These are phyloP conservation scores for Juglanconis oblonga DNA, from an alignment of 2,329 filamentous ascomycete species.

Conservation along the genomic window DNA sequence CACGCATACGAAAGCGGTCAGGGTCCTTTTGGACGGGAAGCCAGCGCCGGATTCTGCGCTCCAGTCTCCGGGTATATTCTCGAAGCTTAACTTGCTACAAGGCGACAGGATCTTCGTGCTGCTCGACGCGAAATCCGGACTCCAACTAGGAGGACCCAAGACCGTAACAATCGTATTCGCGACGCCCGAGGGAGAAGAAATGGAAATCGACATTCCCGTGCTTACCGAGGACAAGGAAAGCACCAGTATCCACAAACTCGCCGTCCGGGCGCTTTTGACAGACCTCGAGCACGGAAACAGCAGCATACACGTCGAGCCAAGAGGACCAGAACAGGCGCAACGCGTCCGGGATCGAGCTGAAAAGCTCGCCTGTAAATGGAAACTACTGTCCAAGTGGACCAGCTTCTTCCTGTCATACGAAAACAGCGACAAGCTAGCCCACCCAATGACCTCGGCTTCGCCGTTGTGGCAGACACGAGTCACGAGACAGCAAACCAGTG, in stretches of 20 bases:
- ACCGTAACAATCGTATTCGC: conserved; percentile 3
- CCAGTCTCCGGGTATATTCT: conserved; percentile 17
- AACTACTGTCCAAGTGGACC: conserved; percentile 20
- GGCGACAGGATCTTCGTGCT: conserved; percentile 16
- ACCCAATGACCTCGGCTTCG: background rate
- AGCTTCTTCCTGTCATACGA: conserved; percentile 17
- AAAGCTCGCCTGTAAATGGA: conserved; percentile 19
- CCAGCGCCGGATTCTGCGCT: background rate
- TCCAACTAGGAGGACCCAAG: background rate
- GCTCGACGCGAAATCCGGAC: background rate
- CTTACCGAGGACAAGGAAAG: background rate
- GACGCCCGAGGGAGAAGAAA: background rate
- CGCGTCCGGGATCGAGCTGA: conserved; percentile 13
- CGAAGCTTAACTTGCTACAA: conserved; percentile 12
- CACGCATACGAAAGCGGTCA: conserved; percentile 1
- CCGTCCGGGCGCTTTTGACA: conserved; percentile 15
- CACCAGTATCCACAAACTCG: conserved; percentile 18
- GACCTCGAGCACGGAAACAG: conserved; percentile 19
- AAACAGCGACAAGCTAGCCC: background rate
- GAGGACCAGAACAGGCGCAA: background rate
- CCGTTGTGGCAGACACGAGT: background rate
- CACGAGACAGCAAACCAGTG: no score
- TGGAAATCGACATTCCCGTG: conserved; percentile 9
- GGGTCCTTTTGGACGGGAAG: background rate
- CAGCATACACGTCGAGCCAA: conserved; percentile 13